These are phyloP conservation scores for Tricholoma saponaceum DNA, from an alignment of 768 basidiomycete species.

Conservation along the genomic window DNA sequence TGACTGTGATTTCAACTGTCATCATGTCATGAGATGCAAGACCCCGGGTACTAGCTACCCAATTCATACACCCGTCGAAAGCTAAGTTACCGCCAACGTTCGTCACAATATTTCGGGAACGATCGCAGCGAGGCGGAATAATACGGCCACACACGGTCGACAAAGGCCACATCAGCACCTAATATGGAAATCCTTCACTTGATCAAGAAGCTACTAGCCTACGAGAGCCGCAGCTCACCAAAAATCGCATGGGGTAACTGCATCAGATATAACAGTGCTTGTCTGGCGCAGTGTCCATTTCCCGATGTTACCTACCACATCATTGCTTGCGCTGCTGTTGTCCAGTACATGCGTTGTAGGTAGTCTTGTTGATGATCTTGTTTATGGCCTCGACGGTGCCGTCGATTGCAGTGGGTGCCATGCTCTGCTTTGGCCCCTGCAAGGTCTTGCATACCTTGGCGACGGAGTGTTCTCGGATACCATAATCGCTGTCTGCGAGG, in stretches of 20 bases:
- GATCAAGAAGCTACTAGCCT: background rate
- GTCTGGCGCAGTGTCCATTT: background rate
- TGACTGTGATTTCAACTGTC: background rate
- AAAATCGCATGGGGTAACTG: background rate
- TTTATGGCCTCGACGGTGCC: constrained; percentile 39
- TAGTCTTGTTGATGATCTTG: constrained; percentile 35
- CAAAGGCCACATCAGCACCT: background rate
- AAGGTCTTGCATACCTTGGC: constrained; percentile 43
- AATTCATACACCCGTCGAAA: background rate
- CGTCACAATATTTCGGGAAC: background rate
- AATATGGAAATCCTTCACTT: background rate
- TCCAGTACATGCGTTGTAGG: constrained; percentile 14
- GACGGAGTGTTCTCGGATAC: constrained; percentile 42
- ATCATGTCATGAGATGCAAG: background rate
- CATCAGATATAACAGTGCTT: background rate
- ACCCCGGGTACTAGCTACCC: background rate
- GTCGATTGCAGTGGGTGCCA: constrained; percentile 51
- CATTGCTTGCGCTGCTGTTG: constrained; percentile 15
- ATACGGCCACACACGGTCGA: background rate
- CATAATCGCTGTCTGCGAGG: constrained; percentile 41
- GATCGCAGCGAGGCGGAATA: background rate
- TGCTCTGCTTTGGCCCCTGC: constrained; percentile 41
- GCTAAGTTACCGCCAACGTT: background rate
- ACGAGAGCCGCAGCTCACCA: background rate
- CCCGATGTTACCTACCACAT: background rate